These are phyloP conservation scores for Mycena leptocephala DNA, from an alignment of 768 basidiomycete species.

Conservation along the genomic window DNA sequence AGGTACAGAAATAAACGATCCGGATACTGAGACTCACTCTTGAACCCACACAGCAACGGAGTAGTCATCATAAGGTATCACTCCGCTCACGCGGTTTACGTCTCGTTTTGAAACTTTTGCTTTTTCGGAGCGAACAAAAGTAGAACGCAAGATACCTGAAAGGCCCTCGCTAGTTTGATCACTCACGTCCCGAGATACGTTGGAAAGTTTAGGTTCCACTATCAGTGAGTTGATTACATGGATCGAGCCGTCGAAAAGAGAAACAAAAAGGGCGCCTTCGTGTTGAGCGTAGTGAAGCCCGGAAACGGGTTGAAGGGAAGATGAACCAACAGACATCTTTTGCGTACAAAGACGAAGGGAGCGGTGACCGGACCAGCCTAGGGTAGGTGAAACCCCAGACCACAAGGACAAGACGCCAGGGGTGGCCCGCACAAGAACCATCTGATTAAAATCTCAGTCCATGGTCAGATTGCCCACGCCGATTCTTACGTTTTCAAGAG, in stretches of 20 bases:
- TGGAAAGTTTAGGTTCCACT: constrained; percentile 50
- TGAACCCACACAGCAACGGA: constrained; percentile 66
- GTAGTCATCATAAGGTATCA: constrained; percentile 62
- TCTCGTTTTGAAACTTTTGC: constrained; percentile 47
- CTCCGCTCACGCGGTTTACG: constrained; percentile 65
- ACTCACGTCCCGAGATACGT: constrained; percentile 27
- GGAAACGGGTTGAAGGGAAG: constrained; percentile 59
- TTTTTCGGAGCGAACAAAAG: constrained; percentile 57
- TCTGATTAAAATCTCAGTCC: constrained; percentile 43
- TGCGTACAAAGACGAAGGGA: constrained; percentile 53
- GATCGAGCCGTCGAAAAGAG: constrained; percentile 67
- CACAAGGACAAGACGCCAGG: constrained; percentile 64
- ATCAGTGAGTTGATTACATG: constrained; percentile 60
- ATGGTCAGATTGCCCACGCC: not conserved
- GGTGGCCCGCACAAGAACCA: constrained; percentile 61
- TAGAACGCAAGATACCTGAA: constrained; percentile 54
- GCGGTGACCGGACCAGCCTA: constrained; percentile 55
- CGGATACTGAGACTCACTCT: constrained; percentile 55
- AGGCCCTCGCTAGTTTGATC: constrained; percentile 44
- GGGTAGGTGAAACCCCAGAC: constrained; percentile 43
- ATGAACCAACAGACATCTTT: constrained; percentile 60
- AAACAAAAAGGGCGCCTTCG: constrained; percentile 60
- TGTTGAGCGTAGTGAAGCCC: constrained; percentile 60
- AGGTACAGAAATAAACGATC: not conserved
- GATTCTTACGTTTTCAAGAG: constrained; percentile 38